phyloP scores from a whole-genome alignment of 805 yeast species.

The Candida quercuum region DNA sequence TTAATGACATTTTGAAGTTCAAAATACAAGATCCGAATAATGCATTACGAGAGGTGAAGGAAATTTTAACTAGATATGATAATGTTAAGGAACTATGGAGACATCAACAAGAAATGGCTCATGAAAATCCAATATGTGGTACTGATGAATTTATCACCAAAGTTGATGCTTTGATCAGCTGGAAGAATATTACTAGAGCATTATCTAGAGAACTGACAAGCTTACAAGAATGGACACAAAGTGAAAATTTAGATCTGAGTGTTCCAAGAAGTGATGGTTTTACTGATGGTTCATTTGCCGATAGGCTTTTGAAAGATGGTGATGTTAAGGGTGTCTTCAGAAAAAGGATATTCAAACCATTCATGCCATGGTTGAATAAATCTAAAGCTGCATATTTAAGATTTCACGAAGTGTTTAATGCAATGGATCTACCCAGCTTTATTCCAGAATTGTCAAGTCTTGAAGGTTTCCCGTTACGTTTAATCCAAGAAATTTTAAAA shows the following conservation, averaged over 20 bases:
- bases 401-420: slow-evolving; percentile 55
- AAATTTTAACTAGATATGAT: slow-evolving; percentile 55
- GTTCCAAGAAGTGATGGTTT: slow-evolving; percentile 32
- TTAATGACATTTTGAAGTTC: slow-evolving; percentile 65
- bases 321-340: slow-evolving; percentile 69
- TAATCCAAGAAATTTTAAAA: slow-evolving; percentile 73
- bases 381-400: slow-evolving; percentile 67
- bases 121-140: slow-evolving; percentile 69
- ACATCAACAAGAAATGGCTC: slow-evolving; percentile 68
- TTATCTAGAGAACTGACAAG: slow-evolving; percentile 56
- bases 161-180: slow-evolving; percentile 74
- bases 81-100: slow-evolving; percentile 75
- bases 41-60: slow-evolving; percentile 48
- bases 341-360: slow-evolving; percentile 57
- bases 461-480: slow-evolving; percentile 69
- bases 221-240: slow-evolving; percentile 78
- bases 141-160: slow-evolving; percentile 58
- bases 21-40: slow-evolving; percentile 42
- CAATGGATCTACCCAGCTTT: slow-evolving; percentile 69
- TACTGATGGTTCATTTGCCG: slow-evolving; percentile 73
- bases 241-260: slow-evolving; percentile 66
- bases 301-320: slow-evolving; percentile 73
- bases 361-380: slow-evolving; percentile 79
- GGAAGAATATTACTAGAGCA: slow-evolving; percentile 73
- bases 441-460: slow-evolving; percentile 59